Percentiles rank a stretch among this genome's conserved stretches.
Conservation (phyloP, 805 yeast genomes). For the Myxozyma kluyveri region DNA sequence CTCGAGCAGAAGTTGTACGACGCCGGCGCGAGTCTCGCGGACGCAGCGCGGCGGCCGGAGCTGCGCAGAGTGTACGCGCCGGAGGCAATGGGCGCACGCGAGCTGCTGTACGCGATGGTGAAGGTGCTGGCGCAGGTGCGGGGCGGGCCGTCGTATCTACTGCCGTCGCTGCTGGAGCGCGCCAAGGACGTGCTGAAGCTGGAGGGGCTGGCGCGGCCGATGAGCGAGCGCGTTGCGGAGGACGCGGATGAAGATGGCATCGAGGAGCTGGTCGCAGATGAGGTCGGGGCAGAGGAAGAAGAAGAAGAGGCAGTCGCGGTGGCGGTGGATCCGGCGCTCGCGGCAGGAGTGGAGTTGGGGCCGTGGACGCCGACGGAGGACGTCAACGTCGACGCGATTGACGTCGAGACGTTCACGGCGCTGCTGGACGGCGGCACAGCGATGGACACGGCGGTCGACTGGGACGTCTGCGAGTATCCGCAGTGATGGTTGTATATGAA, state of each 20-base stretch:
- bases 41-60: neutral
- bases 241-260: neutral
- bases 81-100: neutral
- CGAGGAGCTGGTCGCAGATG: neutral
- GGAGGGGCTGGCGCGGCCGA: neutral
- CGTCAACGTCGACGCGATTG: too few species aligned
- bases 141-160: neutral
- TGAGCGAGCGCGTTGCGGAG: neutral
- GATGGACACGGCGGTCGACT: too few species aligned
- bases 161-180: neutral
- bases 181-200: neutral
- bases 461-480: too few species aligned
- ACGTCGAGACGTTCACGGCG: too few species aligned
- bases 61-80: neutral
- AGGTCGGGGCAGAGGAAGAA: neutral
- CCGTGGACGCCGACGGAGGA: too few species aligned
- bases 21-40: neutral
- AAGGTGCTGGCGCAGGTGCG: neutral
- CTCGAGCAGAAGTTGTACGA: conserved; percentile 1
- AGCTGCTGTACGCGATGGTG: neutral
- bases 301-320: neutral
- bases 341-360: too few species aligned
- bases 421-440: too few species aligned
- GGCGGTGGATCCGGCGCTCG: too few species aligned
- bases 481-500: too few species aligned